Base-by-base conservation (phyloP, 257 asterid genomes). In the Nicotiana attenuata region DNA sequence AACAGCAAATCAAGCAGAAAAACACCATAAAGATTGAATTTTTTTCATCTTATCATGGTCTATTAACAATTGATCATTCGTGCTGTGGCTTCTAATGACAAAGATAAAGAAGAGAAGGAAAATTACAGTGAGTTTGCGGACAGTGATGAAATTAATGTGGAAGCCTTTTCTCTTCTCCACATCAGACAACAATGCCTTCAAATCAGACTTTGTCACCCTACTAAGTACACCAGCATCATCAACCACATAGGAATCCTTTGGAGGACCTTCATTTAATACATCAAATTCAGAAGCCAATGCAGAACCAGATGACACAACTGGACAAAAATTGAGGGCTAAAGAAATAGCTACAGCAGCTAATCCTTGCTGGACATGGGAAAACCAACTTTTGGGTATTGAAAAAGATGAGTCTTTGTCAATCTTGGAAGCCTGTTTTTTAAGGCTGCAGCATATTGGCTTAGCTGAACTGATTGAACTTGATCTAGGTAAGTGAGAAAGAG, bases 141-240 rank as follows among this genome's bases (percentile, higher is more conserved):
- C 97, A 83, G 98, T 96, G 86, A 96, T 90, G 83, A 94, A 56
- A 80, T 96, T 91, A 84, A 96, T 86, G 85, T 90, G 99, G 90
- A 81, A 94, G n/a, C 97, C 97, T 80, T 96, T 96, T 81, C 98
- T 91, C 17, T 89, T 93, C 91, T 94, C 99, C 88, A 96, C 92
- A 91, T 92, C 98, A 28, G 95, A 81, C 83, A 96, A 69, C 87
- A 94, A 85, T 83, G 90, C 88, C 89, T 94, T 94, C 93, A 96
- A 80, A 73, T 96, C 99, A 45, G 98, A 94, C 76, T 86, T 92
- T 2, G 99, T 96, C 8, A 93, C 90, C 15, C 97, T 92, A 88
- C 97, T 94, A 31, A 96, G 99, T 20, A 96, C 99, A 35, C 97
- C 97, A 35, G 99, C 99, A 83, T 96, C 99, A 79, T 94, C 99